A percentile compares a stretch with the other conserved stretches of the same genome.
Conservation (phyloP, 2,329 filamentous ascomycete species). For the Penicillium corylophilum region DNA sequence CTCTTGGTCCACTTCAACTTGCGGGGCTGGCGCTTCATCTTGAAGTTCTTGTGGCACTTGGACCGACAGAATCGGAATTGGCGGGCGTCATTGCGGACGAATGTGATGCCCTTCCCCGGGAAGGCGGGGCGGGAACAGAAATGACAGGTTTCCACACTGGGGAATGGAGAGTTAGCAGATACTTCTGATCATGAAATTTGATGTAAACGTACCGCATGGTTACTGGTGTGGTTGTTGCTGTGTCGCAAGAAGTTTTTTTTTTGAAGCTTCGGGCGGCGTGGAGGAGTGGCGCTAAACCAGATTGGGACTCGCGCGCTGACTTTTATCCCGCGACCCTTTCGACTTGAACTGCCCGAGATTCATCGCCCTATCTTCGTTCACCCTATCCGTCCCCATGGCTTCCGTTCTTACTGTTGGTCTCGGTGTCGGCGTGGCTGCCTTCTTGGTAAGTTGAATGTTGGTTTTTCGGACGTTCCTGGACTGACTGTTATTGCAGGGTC, state of each 20-base stretch:
- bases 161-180: neutral
- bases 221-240: slow-evolving; percentile 20
- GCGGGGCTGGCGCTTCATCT: slow-evolving; percentile 97
- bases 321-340: slow-evolving; percentile 35
- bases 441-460: slow-evolving; percentile 64
- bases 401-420: slow-evolving; percentile 46
- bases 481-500: slow-evolving; percentile 62
- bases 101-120: slow-evolving; percentile 65
- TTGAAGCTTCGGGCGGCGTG: slow-evolving; percentile 23
- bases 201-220: slow-evolving; percentile 25
- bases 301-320: slow-evolving; percentile 35
- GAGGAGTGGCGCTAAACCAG: slow-evolving; percentile 36
- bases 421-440: slow-evolving; percentile 60
- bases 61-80: slow-evolving; percentile 66
- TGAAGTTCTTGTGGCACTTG: slow-evolving; percentile 77
- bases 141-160: slow-evolving; percentile 62
- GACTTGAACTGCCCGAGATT: slow-evolving; percentile 6
- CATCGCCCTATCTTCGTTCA: slow-evolving; percentile 3
- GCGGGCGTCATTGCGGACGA: slow-evolving; percentile 65
- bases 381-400: slow-evolving; percentile 33
- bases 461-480: neutral
- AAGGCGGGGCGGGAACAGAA: slow-evolving; percentile 70
- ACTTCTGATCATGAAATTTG: neutral
- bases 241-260: slow-evolving; percentile 28
- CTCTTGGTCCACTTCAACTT: slow-evolving; percentile 98